Conservation (phyloP, 2,329 filamentous ascomycete genomes). For the Microdochium nivale region DNA sequence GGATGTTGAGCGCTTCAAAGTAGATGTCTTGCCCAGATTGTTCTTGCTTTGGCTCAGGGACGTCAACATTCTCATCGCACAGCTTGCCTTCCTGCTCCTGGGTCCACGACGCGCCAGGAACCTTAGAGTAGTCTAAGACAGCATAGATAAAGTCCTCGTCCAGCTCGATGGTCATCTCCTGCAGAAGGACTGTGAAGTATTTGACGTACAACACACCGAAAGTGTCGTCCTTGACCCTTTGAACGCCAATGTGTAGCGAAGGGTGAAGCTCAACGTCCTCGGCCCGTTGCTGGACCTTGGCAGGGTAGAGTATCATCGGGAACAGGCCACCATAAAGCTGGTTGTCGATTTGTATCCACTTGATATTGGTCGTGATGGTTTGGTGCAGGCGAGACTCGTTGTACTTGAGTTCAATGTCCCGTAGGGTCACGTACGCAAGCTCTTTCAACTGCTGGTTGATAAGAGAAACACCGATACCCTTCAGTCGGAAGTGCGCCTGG, state of each 20-base stretch:
- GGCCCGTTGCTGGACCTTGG: constrained; percentile 92
- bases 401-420: constrained; percentile 85
- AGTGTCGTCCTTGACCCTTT: constrained; percentile 93
- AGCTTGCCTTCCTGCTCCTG: constrained; percentile 71
- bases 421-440: constrained; percentile 85
- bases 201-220: constrained; percentile 98
- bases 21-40: constrained; percentile 90
- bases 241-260: constrained; percentile 85
- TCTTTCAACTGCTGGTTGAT: constrained; percentile 90
- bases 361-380: constrained; percentile 80
- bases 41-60: constrained; percentile 82
- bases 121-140: constrained; percentile 87
- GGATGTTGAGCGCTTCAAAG: constrained; percentile 93
- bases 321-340: constrained; percentile 98
- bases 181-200: constrained; percentile 85
- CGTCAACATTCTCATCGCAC: constrained; percentile 82
- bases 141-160: constrained; percentile 98
- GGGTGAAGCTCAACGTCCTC: constrained; percentile 95
- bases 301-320: constrained; percentile 93
- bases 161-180: constrained; percentile 96
- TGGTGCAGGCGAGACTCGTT: constrained; percentile 92
- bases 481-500: constrained; percentile 78
- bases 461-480: constrained; percentile 85
- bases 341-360: constrained; percentile 99
- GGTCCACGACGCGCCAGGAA: constrained; percentile 82